Conservation (phyloP, 148 eudicot species). For the Spergularia marina region DNA sequence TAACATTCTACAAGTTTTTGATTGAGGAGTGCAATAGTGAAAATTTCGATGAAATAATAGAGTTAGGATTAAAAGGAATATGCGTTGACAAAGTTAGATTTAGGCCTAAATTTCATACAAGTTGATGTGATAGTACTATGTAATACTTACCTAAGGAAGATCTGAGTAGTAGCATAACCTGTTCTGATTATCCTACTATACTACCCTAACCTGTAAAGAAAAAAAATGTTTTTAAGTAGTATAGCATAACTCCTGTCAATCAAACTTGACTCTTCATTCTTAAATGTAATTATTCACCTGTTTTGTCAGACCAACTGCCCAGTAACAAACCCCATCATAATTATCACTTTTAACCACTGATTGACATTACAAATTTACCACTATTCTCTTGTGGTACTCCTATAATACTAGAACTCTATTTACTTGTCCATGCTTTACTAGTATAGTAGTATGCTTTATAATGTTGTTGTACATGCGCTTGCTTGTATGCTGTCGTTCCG, state of each 20-base stretch:
- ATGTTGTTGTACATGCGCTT: too few relatives aligned
- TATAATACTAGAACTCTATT: too few relatives aligned
- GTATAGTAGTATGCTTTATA: too few relatives aligned
- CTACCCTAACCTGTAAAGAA: too few relatives aligned
- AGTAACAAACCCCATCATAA: not conserved
- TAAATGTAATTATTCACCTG: constrained; percentile 25
- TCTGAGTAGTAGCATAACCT: constrained; percentile 1
- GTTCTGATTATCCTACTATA: not conserved
- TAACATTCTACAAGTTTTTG: too few relatives aligned
- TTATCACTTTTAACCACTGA: constrained; percentile 18
- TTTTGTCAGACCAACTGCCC: constrained; percentile 19
- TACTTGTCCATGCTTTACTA: too few relatives aligned
- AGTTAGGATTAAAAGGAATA: constrained; percentile 10
- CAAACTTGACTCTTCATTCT: constrained; percentile 36
- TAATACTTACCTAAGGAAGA: not conserved
- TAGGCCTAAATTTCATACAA: constrained; percentile 1
- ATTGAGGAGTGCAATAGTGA: too few relatives aligned
- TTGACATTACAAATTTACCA: not conserved
- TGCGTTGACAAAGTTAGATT: not conserved
- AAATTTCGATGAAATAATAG: not conserved
- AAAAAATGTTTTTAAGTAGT: not conserved
- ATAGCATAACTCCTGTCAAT: constrained; percentile 26
- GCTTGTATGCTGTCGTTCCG: too few relatives aligned
- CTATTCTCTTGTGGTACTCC: not conserved
- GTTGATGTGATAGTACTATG: not conserved